phyloP scores from a whole-genome alignment of 192 early-diverging fungal species.

The Cetraspora pellucida region DNA sequence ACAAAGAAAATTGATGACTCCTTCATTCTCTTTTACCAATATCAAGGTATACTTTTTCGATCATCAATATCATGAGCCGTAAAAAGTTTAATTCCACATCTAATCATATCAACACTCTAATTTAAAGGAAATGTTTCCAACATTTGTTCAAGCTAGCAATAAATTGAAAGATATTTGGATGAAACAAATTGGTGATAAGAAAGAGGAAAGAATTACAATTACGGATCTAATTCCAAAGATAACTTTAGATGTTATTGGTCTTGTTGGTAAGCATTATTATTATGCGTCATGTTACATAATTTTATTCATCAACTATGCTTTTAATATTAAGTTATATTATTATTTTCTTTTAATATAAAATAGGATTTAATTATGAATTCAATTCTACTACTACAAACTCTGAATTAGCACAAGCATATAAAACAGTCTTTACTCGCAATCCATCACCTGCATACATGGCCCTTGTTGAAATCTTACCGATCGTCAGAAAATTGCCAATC shows the following conservation, averaged over 20 bases:
- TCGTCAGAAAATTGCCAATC: conserved; percentile 35
- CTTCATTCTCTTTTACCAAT: conserved; percentile 49
- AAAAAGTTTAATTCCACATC: not conserved
- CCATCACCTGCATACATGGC: not conserved
- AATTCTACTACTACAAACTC: conserved; percentile 43
- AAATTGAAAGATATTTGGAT: conserved; percentile 46
- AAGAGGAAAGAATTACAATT: conserved; percentile 44
- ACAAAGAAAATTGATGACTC: conserved; percentile 62
- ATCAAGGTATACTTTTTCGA: conserved; percentile 42
- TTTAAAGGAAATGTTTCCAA: conserved; percentile 23
- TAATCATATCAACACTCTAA: not conserved
- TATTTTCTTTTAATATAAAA: not conserved
- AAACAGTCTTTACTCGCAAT: not conserved
- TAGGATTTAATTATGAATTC: conserved; percentile 54
- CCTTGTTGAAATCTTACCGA: conserved; percentile 32
- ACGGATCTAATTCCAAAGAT: conserved; percentile 41
- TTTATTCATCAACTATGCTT: not conserved
- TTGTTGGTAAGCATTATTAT: conserved; percentile 29
- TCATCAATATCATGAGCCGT: too few species aligned
- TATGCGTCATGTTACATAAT: too few species aligned
- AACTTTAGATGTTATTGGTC: conserved; percentile 53
- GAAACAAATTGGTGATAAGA: conserved; percentile 30
- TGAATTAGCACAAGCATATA: conserved; percentile 51
- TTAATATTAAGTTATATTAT: not conserved
- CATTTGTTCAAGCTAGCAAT: conserved; percentile 39